Percentiles rank a stretch among this genome's conserved stretches.
phyloP scores from a whole-genome alignment of 768 basidiomycete genomes.

The Cystofilobasidium ferigula region DNA sequence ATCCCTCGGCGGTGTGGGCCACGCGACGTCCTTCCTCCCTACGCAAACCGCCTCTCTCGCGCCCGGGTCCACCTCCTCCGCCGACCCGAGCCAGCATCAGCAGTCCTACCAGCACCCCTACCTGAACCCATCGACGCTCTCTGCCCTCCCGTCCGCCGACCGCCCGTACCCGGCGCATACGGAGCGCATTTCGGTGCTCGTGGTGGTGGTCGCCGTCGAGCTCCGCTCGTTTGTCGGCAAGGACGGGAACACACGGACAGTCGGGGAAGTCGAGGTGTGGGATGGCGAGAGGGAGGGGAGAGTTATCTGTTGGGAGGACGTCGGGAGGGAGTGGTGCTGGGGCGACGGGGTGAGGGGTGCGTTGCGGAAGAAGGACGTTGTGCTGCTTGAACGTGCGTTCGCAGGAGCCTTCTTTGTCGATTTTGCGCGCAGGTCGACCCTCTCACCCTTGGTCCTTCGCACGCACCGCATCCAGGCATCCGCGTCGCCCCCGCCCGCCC shows the following conservation, averaged over 20 bases:
- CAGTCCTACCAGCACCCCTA: neutral
- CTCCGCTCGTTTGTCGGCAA: neutral
- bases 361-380: neutral
- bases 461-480: too few species aligned
- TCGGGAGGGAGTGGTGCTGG: neutral
- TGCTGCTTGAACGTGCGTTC: neutral
- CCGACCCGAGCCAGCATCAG: neutral
- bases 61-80: neutral
- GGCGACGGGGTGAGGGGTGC: neutral
- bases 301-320: neutral
- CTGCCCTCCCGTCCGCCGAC: neutral
- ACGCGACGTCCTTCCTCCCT: conserved; percentile 1
- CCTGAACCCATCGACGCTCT: neutral
- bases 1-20: too few species aligned
- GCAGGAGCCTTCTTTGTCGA: neutral
- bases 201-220: too few species aligned
- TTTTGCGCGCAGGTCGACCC: neutral
- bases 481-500: neutral
- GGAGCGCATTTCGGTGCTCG: too few species aligned
- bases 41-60: neutral
- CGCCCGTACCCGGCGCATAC: neutral
- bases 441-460: neutral
- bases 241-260: neutral
- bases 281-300: neutral
- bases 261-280: neutral